Conservation (phyloP, 768 basidiomycete genomes). For the Leucocoprinus birnbaumii region DNA sequence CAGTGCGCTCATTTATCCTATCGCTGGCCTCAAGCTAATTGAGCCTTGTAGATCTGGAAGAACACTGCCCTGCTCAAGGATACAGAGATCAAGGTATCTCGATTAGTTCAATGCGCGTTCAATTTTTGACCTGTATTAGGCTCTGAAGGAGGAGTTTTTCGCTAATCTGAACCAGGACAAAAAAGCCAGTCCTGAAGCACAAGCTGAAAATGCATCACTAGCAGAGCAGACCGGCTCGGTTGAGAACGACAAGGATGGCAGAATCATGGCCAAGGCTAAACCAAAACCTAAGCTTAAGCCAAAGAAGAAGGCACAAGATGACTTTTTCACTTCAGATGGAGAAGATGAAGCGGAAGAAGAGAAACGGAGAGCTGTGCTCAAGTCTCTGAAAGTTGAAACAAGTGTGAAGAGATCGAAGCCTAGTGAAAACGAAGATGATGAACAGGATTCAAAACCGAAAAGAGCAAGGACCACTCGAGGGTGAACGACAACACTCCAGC, state of each 20-base stretch:
- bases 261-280: slow-evolving; percentile 19
- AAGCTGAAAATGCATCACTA: background rate
- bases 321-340: slow-evolving; percentile 60
- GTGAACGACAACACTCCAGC: too few species aligned
- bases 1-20: slow-evolving; percentile 37
- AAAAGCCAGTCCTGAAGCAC: background rate
- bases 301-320: slow-evolving; percentile 42
- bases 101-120: background rate
- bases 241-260: slow-evolving; percentile 11
- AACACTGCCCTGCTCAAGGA: slow-evolving; percentile 55
- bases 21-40: slow-evolving; percentile 1
- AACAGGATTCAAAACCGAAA: slow-evolving; percentile 22
- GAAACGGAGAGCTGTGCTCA: slow-evolving; percentile 18
- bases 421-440: slow-evolving; percentile 24
- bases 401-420: slow-evolving; percentile 15
- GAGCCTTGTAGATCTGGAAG: slow-evolving; percentile 62
- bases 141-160: slow-evolving; percentile 61
- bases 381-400: slow-evolving; percentile 12
- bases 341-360: slow-evolving; percentile 17
- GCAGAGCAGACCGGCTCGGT: slow-evolving; percentile 17
- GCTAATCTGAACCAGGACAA: slow-evolving; percentile 36
- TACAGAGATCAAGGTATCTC: slow-evolving; percentile 55
- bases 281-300: slow-evolving; percentile 45
- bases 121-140: slow-evolving; percentile 31
- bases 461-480: background rate